Conservation (phyloP, 768 basidiomycete genomes). For the Pleurotus tuoliensis region DNA sequence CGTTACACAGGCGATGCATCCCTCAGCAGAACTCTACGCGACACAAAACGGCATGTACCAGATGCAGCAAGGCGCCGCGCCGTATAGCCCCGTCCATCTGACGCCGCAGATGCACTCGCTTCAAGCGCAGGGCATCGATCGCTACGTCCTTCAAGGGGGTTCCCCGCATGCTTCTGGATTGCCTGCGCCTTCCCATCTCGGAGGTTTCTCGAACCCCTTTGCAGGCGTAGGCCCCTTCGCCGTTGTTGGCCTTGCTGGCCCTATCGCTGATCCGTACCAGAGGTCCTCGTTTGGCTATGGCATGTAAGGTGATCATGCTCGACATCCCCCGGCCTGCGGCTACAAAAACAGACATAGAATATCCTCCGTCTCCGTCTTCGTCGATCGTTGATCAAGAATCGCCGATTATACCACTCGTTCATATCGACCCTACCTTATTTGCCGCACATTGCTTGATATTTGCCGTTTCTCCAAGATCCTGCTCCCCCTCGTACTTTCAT, state of each 20-base stretch:
- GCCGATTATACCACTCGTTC: background rate
- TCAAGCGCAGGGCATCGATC: conserved; percentile 72
- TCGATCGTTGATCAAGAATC: background rate
- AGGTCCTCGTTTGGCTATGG: conserved; percentile 70
- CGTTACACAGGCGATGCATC: conserved; percentile 48
- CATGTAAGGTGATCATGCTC: conserved; percentile 15
- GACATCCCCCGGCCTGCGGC: conserved; percentile 17
- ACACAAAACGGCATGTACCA: conserved; percentile 60
- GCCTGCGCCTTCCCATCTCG: conserved; percentile 47
- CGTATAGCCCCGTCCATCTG: conserved; percentile 57
- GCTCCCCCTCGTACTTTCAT: conserved; percentile 21
- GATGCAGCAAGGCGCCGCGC: conserved; percentile 31
- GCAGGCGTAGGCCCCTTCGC: conserved; percentile 45
- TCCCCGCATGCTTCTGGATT: conserved; percentile 62
- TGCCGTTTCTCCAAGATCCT: conserved; percentile 11
- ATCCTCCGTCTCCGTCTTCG: conserved; percentile 24
- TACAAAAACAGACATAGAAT: conserved; percentile 4
- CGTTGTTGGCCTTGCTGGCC: conserved; percentile 47
- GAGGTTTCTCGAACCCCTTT: conserved; percentile 55
- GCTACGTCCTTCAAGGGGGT: conserved; percentile 75
- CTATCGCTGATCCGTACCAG: conserved; percentile 75
- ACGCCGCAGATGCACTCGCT: conserved; percentile 53
- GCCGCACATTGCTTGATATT: conserved; percentile 4
- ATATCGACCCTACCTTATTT: conserved; percentile 25
- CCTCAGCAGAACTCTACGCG: conserved; percentile 63